Evolutionary conservation across 768 basidiomycete species (phyloP), one percentile per base, ranked within the genome.

Genomic region (Clitopilus passeckerianus): DNA sequence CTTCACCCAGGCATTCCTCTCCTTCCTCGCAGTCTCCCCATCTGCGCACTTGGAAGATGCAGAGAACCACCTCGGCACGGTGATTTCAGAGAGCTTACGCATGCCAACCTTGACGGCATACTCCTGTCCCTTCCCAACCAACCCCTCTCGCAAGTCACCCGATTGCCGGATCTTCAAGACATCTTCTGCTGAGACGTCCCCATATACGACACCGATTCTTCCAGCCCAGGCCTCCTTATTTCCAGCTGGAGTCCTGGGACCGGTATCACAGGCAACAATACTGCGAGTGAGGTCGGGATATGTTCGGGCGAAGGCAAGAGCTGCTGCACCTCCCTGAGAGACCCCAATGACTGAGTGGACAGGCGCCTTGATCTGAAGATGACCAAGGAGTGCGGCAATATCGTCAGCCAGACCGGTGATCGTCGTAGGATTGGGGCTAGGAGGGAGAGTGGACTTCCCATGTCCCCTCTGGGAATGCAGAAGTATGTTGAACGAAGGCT

Each of bases 381-480:
- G 10, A 15, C n/a, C 37, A 41, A 64, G 4, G 70, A 55, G 41
- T 83, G 71, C 22, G 82, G 66, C 69, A 12, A 83, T 77, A 63
- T 83, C 81, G 33, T 73, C 70, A 7, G 81, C 80, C 18, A 82
- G 74, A 34, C 74, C 69, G 0, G 74, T 72, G 50, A 82, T 83
- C 0, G 78, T 80, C 20, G 75, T 68, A 14, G 59, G 41, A 14
- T 33, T 58, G 5, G 30, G 64, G 34, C 27, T 54, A 20, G 34
- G 58, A 18, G 30, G 78, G 70, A 41, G 76, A 61, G 74, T 72
- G n/a, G 81, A 81, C 24, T 64, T 61, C 0, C 81, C 81, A 58
- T 84, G 82, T 6, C 83, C 83, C 15, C 82, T 75, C 62, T 83
- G 82, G 12, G 78, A 80, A 59, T 82, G 78, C 1, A 82, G 63